Evolutionary conservation across 1,284 basidiomycete species (phyloP).

Genomic region (Heterobasidion occidentale): DNA sequence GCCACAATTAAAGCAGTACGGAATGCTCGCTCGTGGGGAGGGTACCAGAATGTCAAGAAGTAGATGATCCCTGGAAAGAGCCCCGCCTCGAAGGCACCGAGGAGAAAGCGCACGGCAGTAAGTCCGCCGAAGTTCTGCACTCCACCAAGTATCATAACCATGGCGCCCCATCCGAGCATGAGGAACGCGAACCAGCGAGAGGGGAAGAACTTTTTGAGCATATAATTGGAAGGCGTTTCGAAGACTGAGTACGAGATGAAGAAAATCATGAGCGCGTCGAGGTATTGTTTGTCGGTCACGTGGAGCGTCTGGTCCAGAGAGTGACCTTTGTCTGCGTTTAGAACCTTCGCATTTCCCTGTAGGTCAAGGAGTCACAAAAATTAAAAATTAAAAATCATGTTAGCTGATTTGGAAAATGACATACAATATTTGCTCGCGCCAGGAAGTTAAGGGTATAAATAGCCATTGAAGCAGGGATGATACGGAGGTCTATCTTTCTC

Average conservation of each 20-base stretch:
- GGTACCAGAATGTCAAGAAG: constrained; percentile 33
- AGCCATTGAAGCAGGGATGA: constrained; percentile 20
- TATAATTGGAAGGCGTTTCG: constrained; percentile 30
- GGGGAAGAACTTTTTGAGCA: constrained; percentile 35
- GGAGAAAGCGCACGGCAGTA: constrained; percentile 19
- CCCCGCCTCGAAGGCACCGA: constrained; percentile 24
- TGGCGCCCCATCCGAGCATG: constrained; percentile 33
- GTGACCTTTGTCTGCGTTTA: constrained; percentile 25
- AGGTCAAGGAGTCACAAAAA: neutral
- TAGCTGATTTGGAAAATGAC: constrained; percentile 1
- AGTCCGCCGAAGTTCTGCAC: constrained; percentile 26
- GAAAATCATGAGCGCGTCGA: constrained; percentile 30
- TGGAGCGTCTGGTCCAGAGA: constrained; percentile 23
- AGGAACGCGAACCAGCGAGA: constrained; percentile 26
- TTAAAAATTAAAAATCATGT: neutral
- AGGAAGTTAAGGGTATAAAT: constrained; percentile 30
- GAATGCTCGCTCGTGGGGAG: constrained; percentile 29
- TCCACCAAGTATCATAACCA: constrained; percentile 27
- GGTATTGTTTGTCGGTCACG: constrained; percentile 25
- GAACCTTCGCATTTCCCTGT: constrained; percentile 28
- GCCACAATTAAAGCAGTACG: constrained; percentile 30
- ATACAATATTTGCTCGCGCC: constrained; percentile 29
- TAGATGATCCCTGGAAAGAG: constrained; percentile 23
- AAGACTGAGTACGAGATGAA: constrained; percentile 27
- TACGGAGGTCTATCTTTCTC: constrained; percentile 17